Percentiles rank a stretch among this genome's conserved stretches.
These are phyloP conservation scores for Mucor indicus DNA, from an alignment of 371 early-diverging fungal genomes.

Conservation along the genomic window DNA sequence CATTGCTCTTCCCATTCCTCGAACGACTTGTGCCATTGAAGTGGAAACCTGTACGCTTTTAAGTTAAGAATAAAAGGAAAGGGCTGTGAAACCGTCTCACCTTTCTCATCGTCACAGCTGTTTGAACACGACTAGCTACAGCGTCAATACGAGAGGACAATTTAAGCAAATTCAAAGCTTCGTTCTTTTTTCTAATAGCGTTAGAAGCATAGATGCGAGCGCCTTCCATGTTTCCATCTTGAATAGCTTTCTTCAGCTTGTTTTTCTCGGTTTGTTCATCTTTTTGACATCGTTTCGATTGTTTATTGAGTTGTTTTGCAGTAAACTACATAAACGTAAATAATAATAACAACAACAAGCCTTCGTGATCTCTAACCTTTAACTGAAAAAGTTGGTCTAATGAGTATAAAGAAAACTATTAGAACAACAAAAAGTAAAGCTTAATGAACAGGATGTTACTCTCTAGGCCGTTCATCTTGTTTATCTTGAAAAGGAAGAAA, in stretches of 20 bases:
- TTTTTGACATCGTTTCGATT: slow-evolving; percentile 82
- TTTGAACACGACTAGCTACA: slow-evolving; percentile 89
- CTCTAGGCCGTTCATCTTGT: slow-evolving; percentile 23
- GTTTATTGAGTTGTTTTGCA: slow-evolving; percentile 84
- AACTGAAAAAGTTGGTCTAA: slow-evolving; percentile 71
- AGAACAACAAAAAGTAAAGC: no score
- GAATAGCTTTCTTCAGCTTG: slow-evolving; percentile 94
- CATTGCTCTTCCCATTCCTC: slow-evolving; percentile 91
- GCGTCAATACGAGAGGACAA: slow-evolving; percentile 91
- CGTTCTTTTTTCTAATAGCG: slow-evolving; percentile 96
- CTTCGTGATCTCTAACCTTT: slow-evolving; percentile 45
- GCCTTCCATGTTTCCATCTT: slow-evolving; percentile 90
- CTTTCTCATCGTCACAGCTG: slow-evolving; percentile 92
- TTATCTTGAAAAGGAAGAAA: background rate
- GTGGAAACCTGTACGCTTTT: slow-evolving; percentile 43
- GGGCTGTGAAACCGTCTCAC: no score
- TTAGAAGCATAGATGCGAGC: slow-evolving; percentile 93
- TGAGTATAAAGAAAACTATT: slow-evolving; percentile 6
- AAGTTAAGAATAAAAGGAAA: background rate
- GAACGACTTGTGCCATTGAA: slow-evolving; percentile 84
- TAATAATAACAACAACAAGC: no score
- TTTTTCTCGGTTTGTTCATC: slow-evolving; percentile 79
- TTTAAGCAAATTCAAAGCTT: slow-evolving; percentile 81
- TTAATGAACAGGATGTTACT: slow-evolving; percentile 8
- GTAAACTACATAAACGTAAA: no score